Base-by-base conservation (phyloP, 768 basidiomycete genomes). In the Amanita thiersii region DNA sequence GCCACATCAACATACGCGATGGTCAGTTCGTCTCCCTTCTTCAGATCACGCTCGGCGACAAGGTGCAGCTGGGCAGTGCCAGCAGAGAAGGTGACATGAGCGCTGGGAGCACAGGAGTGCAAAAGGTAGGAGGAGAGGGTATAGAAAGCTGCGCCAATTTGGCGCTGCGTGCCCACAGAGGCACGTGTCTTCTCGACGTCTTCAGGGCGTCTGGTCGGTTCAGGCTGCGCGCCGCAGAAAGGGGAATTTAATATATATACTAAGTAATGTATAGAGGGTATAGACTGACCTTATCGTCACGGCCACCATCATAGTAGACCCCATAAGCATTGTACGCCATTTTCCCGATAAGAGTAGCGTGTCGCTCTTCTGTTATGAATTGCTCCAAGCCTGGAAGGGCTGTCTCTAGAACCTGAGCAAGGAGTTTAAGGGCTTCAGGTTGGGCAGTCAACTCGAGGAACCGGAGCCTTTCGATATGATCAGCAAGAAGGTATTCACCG, bases 281-380 rank as follows among this genome's bases (percentile, higher is more conserved):
- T 18, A 31, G 39, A 52, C 63, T 44, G 34, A 87, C 87, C 72
- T 74, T 85, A 52, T 86, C 76, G 46, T 77, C 72, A 20, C 87
- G 68, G 14, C 86, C 86, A 21, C 68, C 73, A 40, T 63, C 69
- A 49, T 68, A 81, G 56, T 66, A 77, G 37, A 91, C 76, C 43
- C 88, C 88, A 52, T 77, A 84, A 2, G 77, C 69, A 50, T 90
- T 90, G 59, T 87, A 89, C 2, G 67, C 60, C 67, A 90, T 78
- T 57, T 78, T 86, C 12, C 83, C 84, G 29, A 75, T 56, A 36
- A 83, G 68, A 12, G 67, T 66, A 7, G 72, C 63, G 47, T 85
- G 73, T 17, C 75, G 67, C 28, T 85, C 80, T 19, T 77, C 73
- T 3, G 74, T 73, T 19, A 86, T 62, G 43, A 85, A 80, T 42